phyloP scores from a whole-genome alignment of 805 yeast species.

The Wickerhamiella kazuoi region DNA sequence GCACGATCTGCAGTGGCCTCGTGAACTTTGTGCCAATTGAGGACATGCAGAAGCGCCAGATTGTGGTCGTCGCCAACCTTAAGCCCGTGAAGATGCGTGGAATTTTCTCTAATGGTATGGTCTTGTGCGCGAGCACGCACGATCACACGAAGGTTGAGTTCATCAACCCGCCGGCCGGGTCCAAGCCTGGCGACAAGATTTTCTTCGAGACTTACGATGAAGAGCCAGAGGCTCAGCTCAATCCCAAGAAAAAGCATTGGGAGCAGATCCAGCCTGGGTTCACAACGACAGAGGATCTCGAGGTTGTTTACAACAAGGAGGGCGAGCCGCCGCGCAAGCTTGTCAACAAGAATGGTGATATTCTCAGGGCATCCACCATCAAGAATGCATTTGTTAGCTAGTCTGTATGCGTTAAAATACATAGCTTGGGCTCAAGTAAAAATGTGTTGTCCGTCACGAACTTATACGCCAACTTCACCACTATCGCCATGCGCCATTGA shows the following conservation, averaged over 20 bases:
- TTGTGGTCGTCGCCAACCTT: constrained; percentile 83
- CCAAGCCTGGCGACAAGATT: constrained; percentile 89
- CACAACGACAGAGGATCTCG: constrained; percentile 56
- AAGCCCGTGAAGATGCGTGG: constrained; percentile 99
- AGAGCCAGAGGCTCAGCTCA: constrained; percentile 76
- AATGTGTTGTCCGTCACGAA: too few relatives aligned
- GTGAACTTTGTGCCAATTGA: constrained; percentile 79
- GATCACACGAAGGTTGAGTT: constrained; percentile 63
- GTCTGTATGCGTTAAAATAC: constrained; percentile 7
- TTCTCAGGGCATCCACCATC: constrained; percentile 54
- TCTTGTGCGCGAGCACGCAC: constrained; percentile 58
- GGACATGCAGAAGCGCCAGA: constrained; percentile 87
- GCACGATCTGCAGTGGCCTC: constrained; percentile 95
- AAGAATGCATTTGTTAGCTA: constrained; percentile 68
- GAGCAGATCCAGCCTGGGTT: constrained; percentile 86
- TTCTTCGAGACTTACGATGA: constrained; percentile 86
- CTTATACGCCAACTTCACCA: too few relatives aligned
- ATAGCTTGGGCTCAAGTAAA: too few relatives aligned
- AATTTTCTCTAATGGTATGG: constrained; percentile 90
- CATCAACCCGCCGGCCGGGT: constrained; percentile 83
- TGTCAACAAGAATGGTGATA: constrained; percentile 63
- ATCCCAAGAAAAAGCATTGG: constrained; percentile 97
- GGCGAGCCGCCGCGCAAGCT: constrained; percentile 59
- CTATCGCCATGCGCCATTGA: too few relatives aligned
- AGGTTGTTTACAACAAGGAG: constrained; percentile 61